phyloP scores from a whole-genome alignment of 768 basidiomycete species.

The Suillus decipiens region DNA sequence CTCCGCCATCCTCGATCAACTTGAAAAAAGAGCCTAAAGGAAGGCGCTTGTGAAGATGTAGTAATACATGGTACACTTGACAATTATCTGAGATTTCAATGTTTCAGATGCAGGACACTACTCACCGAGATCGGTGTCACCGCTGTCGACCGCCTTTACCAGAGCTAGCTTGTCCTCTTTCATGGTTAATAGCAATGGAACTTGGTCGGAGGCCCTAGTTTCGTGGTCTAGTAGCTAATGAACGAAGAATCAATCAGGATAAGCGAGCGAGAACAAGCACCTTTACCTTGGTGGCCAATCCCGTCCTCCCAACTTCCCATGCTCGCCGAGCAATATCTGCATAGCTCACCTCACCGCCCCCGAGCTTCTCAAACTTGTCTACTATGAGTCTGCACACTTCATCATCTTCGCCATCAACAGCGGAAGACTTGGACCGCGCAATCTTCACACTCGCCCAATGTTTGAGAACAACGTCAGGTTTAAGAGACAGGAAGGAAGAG shows the following conservation, averaged over 20 bases:
- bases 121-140: conserved; percentile 91
- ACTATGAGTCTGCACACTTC: conserved; percentile 83
- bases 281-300: conserved; percentile 80
- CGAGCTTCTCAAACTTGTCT: conserved; percentile 83
- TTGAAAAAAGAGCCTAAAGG: conserved; percentile 92
- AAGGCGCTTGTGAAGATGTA: conserved; percentile 82
- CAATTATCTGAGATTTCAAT: conserved; percentile 5
- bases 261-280: neutral
- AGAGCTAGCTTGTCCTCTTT: conserved; percentile 90
- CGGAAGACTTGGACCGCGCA: conserved; percentile 61
- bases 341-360: conserved; percentile 80
- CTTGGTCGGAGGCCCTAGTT: conserved; percentile 84
- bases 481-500: conserved; percentile 79
- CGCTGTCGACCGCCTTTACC: conserved; percentile 88
- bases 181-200: conserved; percentile 91
- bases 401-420: conserved; percentile 69
- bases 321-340: conserved; percentile 94
- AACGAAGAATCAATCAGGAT: conserved; percentile 5
- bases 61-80: conserved; percentile 89
- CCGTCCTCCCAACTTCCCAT: conserved; percentile 83
- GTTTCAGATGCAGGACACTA: conserved; percentile 6
- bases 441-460: conserved; percentile 98
- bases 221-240: conserved; percentile 88
- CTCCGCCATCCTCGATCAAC: conserved; percentile 88
- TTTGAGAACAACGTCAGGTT: conserved; percentile 83